Conservation (phyloP, 2,329 filamentous ascomycete species). For the Metarhizium guizhouense region DNA sequence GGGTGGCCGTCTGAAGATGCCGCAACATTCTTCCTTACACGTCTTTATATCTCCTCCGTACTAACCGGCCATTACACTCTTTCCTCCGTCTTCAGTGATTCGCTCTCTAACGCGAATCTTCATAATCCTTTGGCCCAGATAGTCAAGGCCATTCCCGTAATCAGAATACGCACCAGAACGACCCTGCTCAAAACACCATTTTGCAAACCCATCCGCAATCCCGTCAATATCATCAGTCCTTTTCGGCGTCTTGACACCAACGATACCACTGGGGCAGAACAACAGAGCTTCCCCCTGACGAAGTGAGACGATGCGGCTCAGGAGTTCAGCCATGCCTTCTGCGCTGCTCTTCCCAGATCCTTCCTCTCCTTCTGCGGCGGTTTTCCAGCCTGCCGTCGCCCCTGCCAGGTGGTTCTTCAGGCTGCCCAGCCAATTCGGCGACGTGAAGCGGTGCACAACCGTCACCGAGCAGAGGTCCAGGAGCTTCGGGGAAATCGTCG, state of each 20-base stretch:
- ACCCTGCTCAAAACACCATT: background rate
- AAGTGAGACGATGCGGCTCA: constrained; percentile 32
- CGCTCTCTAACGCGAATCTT: constrained; percentile 31
- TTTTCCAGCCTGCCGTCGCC: constrained; percentile 2
- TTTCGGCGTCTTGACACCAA: constrained; percentile 12
- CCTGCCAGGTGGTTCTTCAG: constrained; percentile 36
- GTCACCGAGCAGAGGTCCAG: constrained; percentile 65
- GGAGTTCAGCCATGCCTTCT: constrained; percentile 20
- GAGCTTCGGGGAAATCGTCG: constrained; percentile 57
- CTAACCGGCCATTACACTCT: constrained; percentile 32
- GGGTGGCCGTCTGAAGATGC: too few species aligned
- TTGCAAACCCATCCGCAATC: background rate
- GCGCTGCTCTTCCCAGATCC: background rate
- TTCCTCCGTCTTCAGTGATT: constrained; percentile 35
- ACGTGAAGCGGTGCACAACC: constrained; percentile 63
- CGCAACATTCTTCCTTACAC: background rate
- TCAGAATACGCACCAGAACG: background rate
- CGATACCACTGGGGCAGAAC: constrained; percentile 35
- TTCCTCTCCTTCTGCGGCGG: background rate
- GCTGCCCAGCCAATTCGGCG: constrained; percentile 50
- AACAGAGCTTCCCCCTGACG: constrained; percentile 36
- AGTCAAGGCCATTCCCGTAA: background rate
- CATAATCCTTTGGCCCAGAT: constrained; percentile 28
- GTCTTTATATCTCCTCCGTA: background rate
- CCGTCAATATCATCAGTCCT: background rate